phyloP scores from a whole-genome alignment of 805 yeast species.

The Spathaspora boniae region DNA sequence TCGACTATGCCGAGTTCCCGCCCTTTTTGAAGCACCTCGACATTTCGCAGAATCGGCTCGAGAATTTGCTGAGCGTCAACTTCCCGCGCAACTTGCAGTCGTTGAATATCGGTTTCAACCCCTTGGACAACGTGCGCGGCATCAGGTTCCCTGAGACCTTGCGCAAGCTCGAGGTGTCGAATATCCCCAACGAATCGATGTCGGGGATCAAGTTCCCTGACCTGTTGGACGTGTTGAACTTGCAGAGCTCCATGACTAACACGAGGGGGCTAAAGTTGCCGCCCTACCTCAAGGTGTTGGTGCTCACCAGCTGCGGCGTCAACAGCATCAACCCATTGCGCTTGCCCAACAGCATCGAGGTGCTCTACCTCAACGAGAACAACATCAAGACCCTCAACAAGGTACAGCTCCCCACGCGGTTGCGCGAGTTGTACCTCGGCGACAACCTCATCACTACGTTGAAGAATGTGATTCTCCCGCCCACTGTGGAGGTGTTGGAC shows the following conservation, averaged over 20 bases:
- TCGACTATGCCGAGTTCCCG: slow-evolving; percentile 39
- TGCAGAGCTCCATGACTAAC: slow-evolving; percentile 43
- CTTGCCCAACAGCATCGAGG: slow-evolving; percentile 38
- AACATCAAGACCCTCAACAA: slow-evolving; percentile 44
- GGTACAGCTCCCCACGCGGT: slow-evolving; percentile 34
- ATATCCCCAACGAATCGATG: slow-evolving; percentile 45
- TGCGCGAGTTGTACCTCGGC: slow-evolving; percentile 36
- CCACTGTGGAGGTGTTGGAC: slow-evolving; percentile 35
- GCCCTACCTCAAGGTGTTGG: slow-evolving; percentile 24
- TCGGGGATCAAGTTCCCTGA: slow-evolving; percentile 46
- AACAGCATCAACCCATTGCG: slow-evolving; percentile 44
- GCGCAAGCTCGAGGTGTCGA: slow-evolving; percentile 35
- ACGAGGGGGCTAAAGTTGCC: slow-evolving; percentile 43
- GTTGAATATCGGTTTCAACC: slow-evolving; percentile 34
- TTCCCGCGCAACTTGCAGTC: slow-evolving; percentile 31
- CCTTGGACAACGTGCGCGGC: slow-evolving; percentile 41
- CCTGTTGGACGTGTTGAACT: slow-evolving; percentile 29
- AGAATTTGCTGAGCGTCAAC: slow-evolving; percentile 31
- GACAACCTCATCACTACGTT: slow-evolving; percentile 42
- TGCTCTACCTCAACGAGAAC: slow-evolving; percentile 34
- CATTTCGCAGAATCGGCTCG: slow-evolving; percentile 38
- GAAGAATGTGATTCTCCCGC: slow-evolving; percentile 41
- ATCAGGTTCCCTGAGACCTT: slow-evolving; percentile 37
- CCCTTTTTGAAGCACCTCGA: slow-evolving; percentile 25
- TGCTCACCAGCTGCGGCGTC: slow-evolving; percentile 38